Evolutionary conservation across 1,139 yeast species (phyloP).

Genomic region (Magnusiomyces ingens): DNA sequence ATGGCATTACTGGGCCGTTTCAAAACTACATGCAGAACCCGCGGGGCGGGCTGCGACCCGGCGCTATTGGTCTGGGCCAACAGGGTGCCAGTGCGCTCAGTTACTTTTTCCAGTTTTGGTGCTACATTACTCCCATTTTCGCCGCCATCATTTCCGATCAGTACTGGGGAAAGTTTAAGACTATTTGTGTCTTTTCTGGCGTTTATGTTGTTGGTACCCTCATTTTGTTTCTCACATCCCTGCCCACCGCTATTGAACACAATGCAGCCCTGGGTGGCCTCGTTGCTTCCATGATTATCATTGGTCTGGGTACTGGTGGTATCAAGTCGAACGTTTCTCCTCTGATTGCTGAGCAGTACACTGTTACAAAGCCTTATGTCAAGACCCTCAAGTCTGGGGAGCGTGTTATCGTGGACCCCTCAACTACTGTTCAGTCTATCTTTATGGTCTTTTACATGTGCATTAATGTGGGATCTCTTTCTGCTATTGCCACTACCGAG

Average conservation of each 20-base stretch:
- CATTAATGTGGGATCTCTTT: conserved; percentile 73
- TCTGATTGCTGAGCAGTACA: conserved; percentile 69
- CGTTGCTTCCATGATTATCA: conserved; percentile 52
- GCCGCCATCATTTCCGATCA: conserved; percentile 77
- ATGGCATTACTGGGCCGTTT: conserved; percentile 70
- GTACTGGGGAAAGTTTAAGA: conserved; percentile 62
- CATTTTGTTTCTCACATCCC: conserved; percentile 62
- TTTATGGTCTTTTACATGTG: conserved; percentile 73
- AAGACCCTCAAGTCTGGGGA: conserved; percentile 55
- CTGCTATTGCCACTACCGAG: conserved; percentile 72
- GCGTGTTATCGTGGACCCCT: conserved; percentile 63
- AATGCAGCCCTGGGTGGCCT: conserved; percentile 47
- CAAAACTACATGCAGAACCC: conserved; percentile 65
- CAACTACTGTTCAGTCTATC: conserved; percentile 64
- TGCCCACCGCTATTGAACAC: conserved; percentile 52
- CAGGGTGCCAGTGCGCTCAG: conserved; percentile 69
- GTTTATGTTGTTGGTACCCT: conserved; percentile 56
- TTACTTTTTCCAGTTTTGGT: conserved; percentile 24
- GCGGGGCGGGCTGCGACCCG: conserved; percentile 38
- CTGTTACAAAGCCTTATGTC: conserved; percentile 51
- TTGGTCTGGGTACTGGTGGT: conserved; percentile 78
- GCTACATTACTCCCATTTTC: conserved; percentile 70
- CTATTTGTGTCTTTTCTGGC: conserved; percentile 55
- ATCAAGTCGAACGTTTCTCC: conserved; percentile 77
- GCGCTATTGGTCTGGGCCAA: conserved; percentile 56